Evolutionary conservation across 2,329 filamentous ascomycete genomes (phyloP), one percentile per base, ranked within the genome.

Genomic region (Hymenoscyphus fraxineus): DNA sequence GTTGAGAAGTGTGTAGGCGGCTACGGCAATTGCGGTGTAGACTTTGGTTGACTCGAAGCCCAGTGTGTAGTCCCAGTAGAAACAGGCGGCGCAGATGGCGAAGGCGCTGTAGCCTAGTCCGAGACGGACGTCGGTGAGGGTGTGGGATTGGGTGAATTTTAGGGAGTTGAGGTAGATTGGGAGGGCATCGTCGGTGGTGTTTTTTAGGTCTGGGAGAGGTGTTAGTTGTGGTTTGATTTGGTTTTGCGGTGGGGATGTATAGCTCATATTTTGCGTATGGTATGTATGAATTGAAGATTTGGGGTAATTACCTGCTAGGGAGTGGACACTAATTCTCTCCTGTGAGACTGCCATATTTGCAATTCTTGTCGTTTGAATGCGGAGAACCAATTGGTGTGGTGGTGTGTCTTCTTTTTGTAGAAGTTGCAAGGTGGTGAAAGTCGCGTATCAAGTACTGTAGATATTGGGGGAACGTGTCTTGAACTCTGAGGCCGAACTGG

Each of bases 171-270:
- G 88, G 81, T 98, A 98, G 79, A 95, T 93, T 65, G 91, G 88
- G 66, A 99, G 88, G 64, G 93, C 92, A 79, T 99, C 95, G 80
- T 99, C 95, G 70, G 91, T 92, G 47, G 93, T 96, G 80, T 95
- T 96, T 79, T 98, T 98, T 69, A 99, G 89, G 77, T 98, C 95
- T 96, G 76, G 56, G 16, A 16, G 13, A 13, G 1, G 27, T 35
- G 55, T 71, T 66, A 68, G 65, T 51, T 22, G 44, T 15, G 19
- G 47, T 41, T 31, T 35, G 6, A 35, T 3, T 9, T 47, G 15
- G 13, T n/a, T 16, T 39, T 44, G 35, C 10, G 27, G 22, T 6
- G 15, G 27, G 31, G 27, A 47, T 47, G 40, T 16, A 51, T 51
- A 51, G 44, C 19, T 22, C 44, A 7, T 22, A 4, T 10, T 51